These are phyloP conservation scores for Selaginella moellendorffii DNA, from an alignment of 75 land plant species.

Conservation along the genomic window DNA sequence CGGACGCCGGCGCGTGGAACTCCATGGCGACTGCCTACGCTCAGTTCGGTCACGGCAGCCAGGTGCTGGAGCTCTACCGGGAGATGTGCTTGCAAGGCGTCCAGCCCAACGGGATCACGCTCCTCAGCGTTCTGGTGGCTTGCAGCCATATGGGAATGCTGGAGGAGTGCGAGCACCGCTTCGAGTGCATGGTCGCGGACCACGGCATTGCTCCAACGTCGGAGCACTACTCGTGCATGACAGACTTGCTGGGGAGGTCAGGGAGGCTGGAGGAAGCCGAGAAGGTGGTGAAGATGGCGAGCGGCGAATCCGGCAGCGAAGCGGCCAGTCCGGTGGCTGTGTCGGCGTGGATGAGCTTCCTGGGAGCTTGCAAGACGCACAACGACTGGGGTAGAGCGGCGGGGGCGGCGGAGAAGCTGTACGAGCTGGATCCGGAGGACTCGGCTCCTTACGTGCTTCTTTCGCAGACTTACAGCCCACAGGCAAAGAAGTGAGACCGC, in stretches of 20 bases:
- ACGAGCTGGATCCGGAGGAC: background rate
- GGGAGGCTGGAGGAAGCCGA: background rate
- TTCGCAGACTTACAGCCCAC: no score
- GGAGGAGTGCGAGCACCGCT: slow-evolving; percentile 12
- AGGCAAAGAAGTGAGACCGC: no score
- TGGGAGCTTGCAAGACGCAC: slow-evolving; percentile 11
- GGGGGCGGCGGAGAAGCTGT: slow-evolving; percentile 9
- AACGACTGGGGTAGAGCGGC: background rate
- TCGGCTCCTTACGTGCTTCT: slow-evolving; percentile 4
- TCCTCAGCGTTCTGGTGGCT: slow-evolving; percentile 17
- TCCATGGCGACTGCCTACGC: slow-evolving; percentile 21
- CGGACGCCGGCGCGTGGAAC: slow-evolving; percentile 29
- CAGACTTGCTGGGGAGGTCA: background rate
- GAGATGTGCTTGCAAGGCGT: slow-evolving; percentile 23
- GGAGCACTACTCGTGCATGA: slow-evolving; percentile 2
- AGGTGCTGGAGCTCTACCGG: slow-evolving; percentile 21
- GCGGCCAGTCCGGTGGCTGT: background rate
- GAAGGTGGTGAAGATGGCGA: background rate
- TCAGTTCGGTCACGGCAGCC: slow-evolving; percentile 14
- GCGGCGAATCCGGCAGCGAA: background rate
- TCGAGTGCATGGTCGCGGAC: slow-evolving; percentile 10
- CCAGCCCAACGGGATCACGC: slow-evolving; percentile 23
- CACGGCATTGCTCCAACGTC: background rate
- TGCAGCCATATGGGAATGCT: slow-evolving; percentile 5
- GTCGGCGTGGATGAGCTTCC: slow-evolving; percentile 8